phyloP scores from a whole-genome alignment of 495 filamentous ascomycete species.

The Astrothelium macrocarpum region DNA sequence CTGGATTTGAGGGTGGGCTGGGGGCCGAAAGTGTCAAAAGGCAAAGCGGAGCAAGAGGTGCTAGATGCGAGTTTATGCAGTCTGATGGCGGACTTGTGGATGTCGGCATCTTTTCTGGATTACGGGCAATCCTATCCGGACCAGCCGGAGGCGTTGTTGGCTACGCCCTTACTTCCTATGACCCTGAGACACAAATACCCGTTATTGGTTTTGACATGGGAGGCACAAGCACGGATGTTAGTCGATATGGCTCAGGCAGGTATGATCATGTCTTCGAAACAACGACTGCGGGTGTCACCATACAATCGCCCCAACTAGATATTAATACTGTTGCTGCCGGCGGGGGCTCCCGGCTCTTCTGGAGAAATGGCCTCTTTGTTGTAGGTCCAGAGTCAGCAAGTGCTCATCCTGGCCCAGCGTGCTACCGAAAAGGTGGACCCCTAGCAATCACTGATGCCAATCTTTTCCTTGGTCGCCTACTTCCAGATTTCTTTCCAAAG shows the following conservation, averaged over 20 bases:
- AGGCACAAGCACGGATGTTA: constrained; percentile 92
- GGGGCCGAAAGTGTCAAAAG: constrained; percentile 56
- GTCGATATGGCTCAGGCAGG: constrained; percentile 75
- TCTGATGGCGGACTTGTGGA: constrained; percentile 73
- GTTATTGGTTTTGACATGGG: constrained; percentile 98
- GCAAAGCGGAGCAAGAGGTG: constrained; percentile 44
- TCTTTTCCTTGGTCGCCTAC: constrained; percentile 71
- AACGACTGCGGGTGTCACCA: constrained; percentile 88
- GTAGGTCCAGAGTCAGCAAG: constrained; percentile 91
- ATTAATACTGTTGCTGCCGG: constrained; percentile 97
- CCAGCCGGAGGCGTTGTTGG: constrained; percentile 74
- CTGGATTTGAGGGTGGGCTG: constrained; percentile 61
- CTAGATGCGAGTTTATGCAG: constrained; percentile 79
- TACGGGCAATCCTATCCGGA: constrained; percentile 68
- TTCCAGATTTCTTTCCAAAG: constrained; percentile 94
- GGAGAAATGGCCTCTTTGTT: constrained; percentile 88
- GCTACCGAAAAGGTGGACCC: constrained; percentile 89
- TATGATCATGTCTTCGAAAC: constrained; percentile 98
- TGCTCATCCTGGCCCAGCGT: constrained; percentile 87
- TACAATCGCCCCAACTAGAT: constrained; percentile 90
- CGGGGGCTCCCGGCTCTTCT: constrained; percentile 82
- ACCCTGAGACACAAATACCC: constrained; percentile 72
- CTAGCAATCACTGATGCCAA: constrained; percentile 93
- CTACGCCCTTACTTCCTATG: constrained; percentile 89
- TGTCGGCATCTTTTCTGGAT: constrained; percentile 62